Base-by-base conservation (phyloP, 2,329 filamentous ascomycete species). In the Xylaria sp. region DNA sequence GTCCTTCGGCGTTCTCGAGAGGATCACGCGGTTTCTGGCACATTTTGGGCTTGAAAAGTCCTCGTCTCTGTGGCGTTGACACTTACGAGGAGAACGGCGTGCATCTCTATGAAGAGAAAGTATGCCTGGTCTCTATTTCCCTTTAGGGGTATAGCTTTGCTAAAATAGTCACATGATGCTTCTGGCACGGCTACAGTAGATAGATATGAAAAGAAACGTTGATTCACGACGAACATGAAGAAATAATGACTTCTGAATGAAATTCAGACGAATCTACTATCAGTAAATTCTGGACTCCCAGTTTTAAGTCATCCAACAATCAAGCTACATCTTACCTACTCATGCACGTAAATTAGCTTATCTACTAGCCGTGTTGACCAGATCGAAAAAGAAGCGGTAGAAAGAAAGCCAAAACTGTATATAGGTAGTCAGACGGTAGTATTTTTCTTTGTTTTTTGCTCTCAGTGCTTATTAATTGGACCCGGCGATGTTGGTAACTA, bases 11-110 rank as follows among this genome's bases (percentile, higher is more conserved):
- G 64, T 67, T 74, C 72, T 69, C 65, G 59, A 60, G 67, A 68
- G 58, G 63, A 67, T 69, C 69, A 67, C 64, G 60, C 65, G 65
- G 61, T 61, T 67, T 67, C 62, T 67, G 51, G 60, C 65, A 66
- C 77, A 77, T 80, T 78, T n/a, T 83, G 81, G 82, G 79, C 78
- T 81, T 80, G 77, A 78, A 69, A 50, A 59, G 56, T 64, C 58
- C 55, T 60, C 69, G 67, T 73, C 71, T 73, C 80, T 84, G 81
- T 85, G 85, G 84, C 83, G 82, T 84, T 86, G 86, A 88, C 86
- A 88, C 87, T 82, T 84, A 88, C 87, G 87, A 84, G 87, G 85
- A 82, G 87, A 89, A 90, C 87, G 87, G 87, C 87, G 76, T 79
- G 78, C 74, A 33, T 64, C 57, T 69, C 60, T 61, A 79, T 79